A percentile compares a stretch with the other conserved stretches of the same genome.
Evolutionary conservation across 1,284 basidiomycete genomes (phyloP).

Genomic region (Thecaphora thlaspeos): DNA sequence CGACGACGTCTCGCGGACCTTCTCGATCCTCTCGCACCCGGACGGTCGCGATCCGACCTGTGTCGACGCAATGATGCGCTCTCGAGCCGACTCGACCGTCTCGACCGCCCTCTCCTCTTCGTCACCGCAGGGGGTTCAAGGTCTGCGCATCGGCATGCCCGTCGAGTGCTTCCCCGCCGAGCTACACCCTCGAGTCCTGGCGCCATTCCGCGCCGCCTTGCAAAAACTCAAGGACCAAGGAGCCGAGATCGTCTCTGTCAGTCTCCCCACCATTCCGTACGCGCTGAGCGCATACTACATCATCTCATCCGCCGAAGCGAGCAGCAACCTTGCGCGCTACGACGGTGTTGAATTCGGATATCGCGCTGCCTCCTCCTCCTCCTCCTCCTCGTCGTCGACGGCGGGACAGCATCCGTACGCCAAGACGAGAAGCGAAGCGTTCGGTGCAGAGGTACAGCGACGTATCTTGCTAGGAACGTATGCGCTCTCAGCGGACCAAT

Average conservation of each 20-base stretch:
- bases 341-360: conserved; percentile 72
- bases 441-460: conserved; percentile 82
- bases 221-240: conserved; percentile 65
- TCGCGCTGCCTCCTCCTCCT: conserved; percentile 9
- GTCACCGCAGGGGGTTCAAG: conserved; percentile 59
- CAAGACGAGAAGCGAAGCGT: conserved; percentile 63
- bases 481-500: conserved; percentile 85
- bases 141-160: conserved; percentile 68
- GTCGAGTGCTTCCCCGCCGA: conserved; percentile 81
- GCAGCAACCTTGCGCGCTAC: conserved; percentile 86
- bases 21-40: conserved; percentile 68
- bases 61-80: conserved; percentile 53
- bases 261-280: conserved; percentile 73
- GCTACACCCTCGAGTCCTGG: conserved; percentile 63
- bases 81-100: conserved; percentile 5
- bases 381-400: conserved; percentile 1
- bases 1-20: conserved; percentile 64
- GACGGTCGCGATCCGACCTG: conserved; percentile 81
- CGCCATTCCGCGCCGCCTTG: conserved; percentile 64
- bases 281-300: conserved; percentile 93
- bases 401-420: conserved; percentile 37
- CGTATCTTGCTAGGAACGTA: conserved; percentile 90
- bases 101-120: conserved; percentile 1
- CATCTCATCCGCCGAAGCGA: conserved; percentile 88
- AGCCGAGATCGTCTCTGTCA: conserved; percentile 72